Evolutionary conservation across 371 early-diverging fungal species (phyloP).

Genomic region (Racocetra persica): DNA sequence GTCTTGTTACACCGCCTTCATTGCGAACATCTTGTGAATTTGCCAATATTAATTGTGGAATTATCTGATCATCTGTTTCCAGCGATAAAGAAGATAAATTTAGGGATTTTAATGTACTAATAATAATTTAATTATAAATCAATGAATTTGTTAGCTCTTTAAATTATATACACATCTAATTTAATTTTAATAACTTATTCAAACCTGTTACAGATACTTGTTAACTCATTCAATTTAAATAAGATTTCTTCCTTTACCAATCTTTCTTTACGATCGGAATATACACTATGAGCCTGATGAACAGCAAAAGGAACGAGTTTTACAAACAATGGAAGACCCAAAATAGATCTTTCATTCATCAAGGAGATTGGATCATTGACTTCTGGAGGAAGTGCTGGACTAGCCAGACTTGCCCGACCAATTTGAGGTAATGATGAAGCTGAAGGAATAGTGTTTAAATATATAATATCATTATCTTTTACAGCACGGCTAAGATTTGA

Average conservation of each 20-base stretch:
- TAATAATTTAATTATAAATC: no score
- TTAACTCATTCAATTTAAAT: constrained; percentile 66
- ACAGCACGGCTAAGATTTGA: constrained; percentile 74
- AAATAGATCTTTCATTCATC: constrained; percentile 56
- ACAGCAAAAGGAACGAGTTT: constrained; percentile 89
- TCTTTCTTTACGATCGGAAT: constrained; percentile 77
- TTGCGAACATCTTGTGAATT: constrained; percentile 78
- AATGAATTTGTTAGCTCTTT: background rate
- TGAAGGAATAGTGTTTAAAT: constrained; percentile 80
- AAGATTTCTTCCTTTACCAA: constrained; percentile 71
- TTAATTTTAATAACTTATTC: background rate
- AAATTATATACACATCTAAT: background rate
- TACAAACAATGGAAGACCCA: constrained; percentile 80
- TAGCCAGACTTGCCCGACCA: constrained; percentile 77
- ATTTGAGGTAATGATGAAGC: constrained; percentile 64
- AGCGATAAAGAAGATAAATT: constrained; percentile 74
- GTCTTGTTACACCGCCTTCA: constrained; percentile 70
- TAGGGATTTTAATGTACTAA: constrained; percentile 70
- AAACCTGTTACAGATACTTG: constrained; percentile 64
- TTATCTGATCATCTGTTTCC: constrained; percentile 54
- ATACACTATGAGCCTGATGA: constrained; percentile 87
- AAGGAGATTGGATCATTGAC: constrained; percentile 56
- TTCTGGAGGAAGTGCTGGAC: constrained; percentile 60
- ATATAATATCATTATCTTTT: constrained; percentile 90
- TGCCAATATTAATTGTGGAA: constrained; percentile 70